Conservation (phyloP, 805 yeast species). For the Wickerhamomyces kurtzmanii region DNA sequence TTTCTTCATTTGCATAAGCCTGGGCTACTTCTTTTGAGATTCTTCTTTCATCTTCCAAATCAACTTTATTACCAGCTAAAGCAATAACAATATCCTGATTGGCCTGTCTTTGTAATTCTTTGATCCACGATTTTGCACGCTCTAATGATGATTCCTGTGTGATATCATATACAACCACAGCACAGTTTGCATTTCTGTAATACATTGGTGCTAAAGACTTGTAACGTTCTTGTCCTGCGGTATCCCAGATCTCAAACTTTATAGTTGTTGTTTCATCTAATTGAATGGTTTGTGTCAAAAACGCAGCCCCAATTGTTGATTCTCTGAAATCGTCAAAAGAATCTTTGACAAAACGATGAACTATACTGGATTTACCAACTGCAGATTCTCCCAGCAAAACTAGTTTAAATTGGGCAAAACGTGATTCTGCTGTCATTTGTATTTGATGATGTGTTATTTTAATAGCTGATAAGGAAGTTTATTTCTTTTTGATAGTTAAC, state of each 20-base stretch:
- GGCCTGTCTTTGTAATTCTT: conserved; percentile 63
- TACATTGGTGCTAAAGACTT: conserved; percentile 77
- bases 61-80: conserved; percentile 71
- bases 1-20: conserved; percentile 44
- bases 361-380: conserved; percentile 60
- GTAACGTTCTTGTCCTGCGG: conserved; percentile 80
- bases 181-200: conserved; percentile 73
- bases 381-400: conserved; percentile 61
- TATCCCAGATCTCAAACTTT: conserved; percentile 79
- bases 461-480: too few relatives aligned
- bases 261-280: conserved; percentile 44
- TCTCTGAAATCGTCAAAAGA: conserved; percentile 66
- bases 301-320: conserved; percentile 83
- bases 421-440: too few relatives aligned
- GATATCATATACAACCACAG: conserved; percentile 69
- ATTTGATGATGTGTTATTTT: too few relatives aligned
- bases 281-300: conserved; percentile 57
- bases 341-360: conserved; percentile 62
- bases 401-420: conserved; percentile 46
- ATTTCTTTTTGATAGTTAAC: too few relatives aligned
- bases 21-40: conserved; percentile 35
- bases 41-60: conserved; percentile 41
- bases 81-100: conserved; percentile 53
- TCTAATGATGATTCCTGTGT: conserved; percentile 54
- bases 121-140: conserved; percentile 70